A percentile compares a stretch with the other conserved stretches of the same genome.
Conservation (phyloP, 2,329 filamentous ascomycete species). For the Emydomyces testavorans region DNA sequence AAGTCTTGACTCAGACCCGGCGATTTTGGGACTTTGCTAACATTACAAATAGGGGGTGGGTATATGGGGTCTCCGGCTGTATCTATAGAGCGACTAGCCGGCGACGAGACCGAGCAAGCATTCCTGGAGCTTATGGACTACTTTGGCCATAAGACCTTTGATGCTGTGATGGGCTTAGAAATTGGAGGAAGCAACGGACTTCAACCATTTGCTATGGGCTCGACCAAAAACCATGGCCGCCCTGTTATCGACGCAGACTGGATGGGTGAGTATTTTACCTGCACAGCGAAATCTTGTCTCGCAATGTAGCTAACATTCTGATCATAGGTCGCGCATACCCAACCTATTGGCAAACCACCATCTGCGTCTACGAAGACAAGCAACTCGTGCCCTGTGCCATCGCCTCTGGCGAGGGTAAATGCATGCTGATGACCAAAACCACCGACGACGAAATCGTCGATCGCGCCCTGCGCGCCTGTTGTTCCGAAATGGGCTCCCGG, state of each 20-base stretch:
- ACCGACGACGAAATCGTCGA: slow-evolving; percentile 35
- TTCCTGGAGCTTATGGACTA: slow-evolving; percentile 44
- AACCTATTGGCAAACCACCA: slow-evolving; percentile 37
- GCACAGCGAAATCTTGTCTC: not conserved
- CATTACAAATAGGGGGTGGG: slow-evolving; percentile 37
- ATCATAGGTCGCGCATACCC: slow-evolving; percentile 34
- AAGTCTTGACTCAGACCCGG: slow-evolving; percentile 25
- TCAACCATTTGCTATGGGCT: slow-evolving; percentile 46
- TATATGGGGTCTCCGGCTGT: slow-evolving; percentile 51
- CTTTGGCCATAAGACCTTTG: slow-evolving; percentile 35
- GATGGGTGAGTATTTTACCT: slow-evolving; percentile 25
- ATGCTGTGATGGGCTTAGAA: slow-evolving; percentile 52
- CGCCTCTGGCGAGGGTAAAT: slow-evolving; percentile 37
- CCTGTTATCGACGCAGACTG: slow-evolving; percentile 36
- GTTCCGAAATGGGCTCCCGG: slow-evolving; percentile 33
- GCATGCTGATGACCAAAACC: slow-evolving; percentile 35
- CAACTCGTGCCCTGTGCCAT: slow-evolving; percentile 36
- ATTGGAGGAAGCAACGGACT: slow-evolving; percentile 58
- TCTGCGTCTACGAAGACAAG: slow-evolving; percentile 33
- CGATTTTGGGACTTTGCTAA: no score
- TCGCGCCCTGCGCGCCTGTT: slow-evolving; percentile 33
- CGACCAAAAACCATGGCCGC: slow-evolving; percentile 42
- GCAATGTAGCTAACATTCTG: slow-evolving; percentile 16
- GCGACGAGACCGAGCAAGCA: slow-evolving; percentile 40
- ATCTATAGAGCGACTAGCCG: slow-evolving; percentile 48